A percentile compares a stretch with the other conserved stretches of the same genome.
Conservation (phyloP, 2,329 filamentous ascomycete genomes). For the Cytospora chrysosperma region DNA sequence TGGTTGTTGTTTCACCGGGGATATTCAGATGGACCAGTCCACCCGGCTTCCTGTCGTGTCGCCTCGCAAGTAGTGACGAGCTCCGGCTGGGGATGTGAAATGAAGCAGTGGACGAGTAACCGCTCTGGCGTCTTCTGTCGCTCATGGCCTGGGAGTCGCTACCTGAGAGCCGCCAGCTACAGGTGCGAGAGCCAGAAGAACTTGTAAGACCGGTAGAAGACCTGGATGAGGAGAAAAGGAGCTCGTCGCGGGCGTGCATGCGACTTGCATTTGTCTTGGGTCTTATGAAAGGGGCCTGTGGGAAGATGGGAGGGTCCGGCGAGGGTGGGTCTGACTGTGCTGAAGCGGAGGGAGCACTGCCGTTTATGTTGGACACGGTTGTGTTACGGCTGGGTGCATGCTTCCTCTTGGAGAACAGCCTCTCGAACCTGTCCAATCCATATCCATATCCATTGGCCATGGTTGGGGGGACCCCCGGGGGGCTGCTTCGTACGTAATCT, state of each 20-base stretch:
- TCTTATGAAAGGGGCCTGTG: conserved; percentile 54
- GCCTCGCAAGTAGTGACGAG: conserved; percentile 26
- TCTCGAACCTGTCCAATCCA: conserved; percentile 51
- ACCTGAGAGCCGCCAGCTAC: conserved; percentile 11
- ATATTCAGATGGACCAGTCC: conserved; percentile 18
- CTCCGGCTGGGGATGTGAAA: conserved; percentile 25
- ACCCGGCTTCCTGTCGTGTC: conserved; percentile 25
- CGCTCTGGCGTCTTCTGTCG: conserved; percentile 11
- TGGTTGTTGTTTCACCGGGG: conserved; percentile 19
- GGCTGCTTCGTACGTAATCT: conserved; percentile 25
- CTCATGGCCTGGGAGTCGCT: conserved; percentile 17
- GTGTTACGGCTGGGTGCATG: conserved; percentile 30
- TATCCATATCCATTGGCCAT: conserved; percentile 54
- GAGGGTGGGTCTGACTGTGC: conserved; percentile 21
- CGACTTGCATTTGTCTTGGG: conserved; percentile 46
- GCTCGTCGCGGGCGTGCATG: conserved; percentile 57
- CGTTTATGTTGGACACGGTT: conserved; percentile 25
- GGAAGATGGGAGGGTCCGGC: conserved; percentile 42
- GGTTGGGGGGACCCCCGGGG: conserved; percentile 25
- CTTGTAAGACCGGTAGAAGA: conserved; percentile 14
- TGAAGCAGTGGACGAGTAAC: conserved; percentile 14
- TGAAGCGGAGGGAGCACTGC: conserved; percentile 13
- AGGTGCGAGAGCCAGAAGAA: conserved; percentile 15
- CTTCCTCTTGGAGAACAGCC: conserved; percentile 50
- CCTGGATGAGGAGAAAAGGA: conserved; percentile 12